Evolutionary conservation across 2,329 filamentous ascomycete genomes (phyloP).

Genomic region (Simplicillium sp.): DNA sequence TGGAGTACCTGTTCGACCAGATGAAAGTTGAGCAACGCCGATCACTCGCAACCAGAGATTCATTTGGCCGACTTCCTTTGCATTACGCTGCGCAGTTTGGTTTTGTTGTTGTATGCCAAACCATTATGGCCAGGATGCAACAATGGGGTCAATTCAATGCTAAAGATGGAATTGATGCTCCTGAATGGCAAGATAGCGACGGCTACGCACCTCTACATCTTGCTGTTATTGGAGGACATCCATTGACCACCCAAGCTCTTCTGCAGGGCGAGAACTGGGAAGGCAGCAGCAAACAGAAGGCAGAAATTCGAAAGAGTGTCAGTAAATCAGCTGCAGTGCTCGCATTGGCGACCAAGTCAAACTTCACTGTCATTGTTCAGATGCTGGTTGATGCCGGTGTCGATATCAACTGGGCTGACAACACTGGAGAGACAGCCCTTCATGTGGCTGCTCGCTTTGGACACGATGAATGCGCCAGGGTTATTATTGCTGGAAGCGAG

Average conservation of each 20-base stretch:
- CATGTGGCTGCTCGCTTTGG: conserved; percentile 88
- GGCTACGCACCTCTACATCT: conserved; percentile 87
- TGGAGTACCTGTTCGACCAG: conserved; percentile 53
- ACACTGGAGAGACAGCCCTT: conserved; percentile 80
- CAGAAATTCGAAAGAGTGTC: conserved; percentile 57
- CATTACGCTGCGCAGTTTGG: conserved; percentile 95
- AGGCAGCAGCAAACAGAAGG: conserved; percentile 51
- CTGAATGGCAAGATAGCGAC: conserved; percentile 85
- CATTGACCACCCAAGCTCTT: conserved; percentile 72
- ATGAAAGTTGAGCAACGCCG: conserved; percentile 58
- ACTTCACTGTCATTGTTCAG: conserved; percentile 75
- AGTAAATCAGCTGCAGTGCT: conserved; percentile 82
- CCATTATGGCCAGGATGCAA: conserved; percentile 82
- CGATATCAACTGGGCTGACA: conserved; percentile 88
- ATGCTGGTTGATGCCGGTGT: conserved; percentile 84
- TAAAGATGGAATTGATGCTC: conserved; percentile 75
- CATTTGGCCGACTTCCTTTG: conserved; percentile 73
- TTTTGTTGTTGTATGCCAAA: conserved; percentile 80
- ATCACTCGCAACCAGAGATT: conserved; percentile 61
- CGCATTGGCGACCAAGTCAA: conserved; percentile 77
- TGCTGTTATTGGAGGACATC: conserved; percentile 84
- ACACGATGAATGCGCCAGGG: conserved; percentile 68
- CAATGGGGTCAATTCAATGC: conserved; percentile 82
- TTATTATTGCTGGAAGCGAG: conserved; percentile 61
- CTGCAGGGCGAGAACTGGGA: conserved; percentile 74